phyloP scores from a whole-genome alignment of 116 monocot genomes.

The Cymodocea nodosa region DNA sequence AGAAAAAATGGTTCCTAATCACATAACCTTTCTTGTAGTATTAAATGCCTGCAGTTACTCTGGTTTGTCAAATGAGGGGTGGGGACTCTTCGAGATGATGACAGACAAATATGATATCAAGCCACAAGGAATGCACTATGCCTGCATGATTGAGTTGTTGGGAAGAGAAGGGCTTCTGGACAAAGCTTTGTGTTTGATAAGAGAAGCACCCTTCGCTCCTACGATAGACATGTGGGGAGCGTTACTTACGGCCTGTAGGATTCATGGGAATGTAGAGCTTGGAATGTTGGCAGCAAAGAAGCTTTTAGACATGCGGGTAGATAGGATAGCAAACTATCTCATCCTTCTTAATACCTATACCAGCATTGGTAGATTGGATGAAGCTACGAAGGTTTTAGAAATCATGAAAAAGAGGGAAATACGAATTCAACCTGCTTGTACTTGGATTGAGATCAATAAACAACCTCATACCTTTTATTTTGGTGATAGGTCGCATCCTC shows the following conservation, averaged over 20 bases:
- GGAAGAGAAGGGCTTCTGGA: too few relatives aligned
- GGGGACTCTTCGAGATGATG: conserved; percentile 61
- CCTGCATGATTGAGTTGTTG: conserved; percentile 84
- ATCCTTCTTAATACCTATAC: conserved; percentile 74
- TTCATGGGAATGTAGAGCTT: conserved; percentile 67
- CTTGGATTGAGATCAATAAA: conserved; percentile 79
- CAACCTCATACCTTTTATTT: conserved; percentile 37
- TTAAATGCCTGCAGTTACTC: too few relatives aligned
- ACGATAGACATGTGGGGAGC: too few relatives aligned
- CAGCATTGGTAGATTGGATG: conserved; percentile 32
- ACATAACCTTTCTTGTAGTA: too few relatives aligned
- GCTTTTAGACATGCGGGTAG: conserved; percentile 59
- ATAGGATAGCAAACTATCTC: conserved; percentile 66
- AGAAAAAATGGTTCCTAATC: too few relatives aligned
- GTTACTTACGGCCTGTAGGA: too few relatives aligned
- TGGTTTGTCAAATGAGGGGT: conserved; percentile 55
- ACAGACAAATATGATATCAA: conserved; percentile 24
- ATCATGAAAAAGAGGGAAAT: conserved; percentile 44
- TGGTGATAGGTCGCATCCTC: conserved; percentile 61
- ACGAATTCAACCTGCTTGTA: conserved; percentile 46
- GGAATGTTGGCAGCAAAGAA: conserved; percentile 71
- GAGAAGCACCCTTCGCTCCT: too few relatives aligned
- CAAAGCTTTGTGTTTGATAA: too few relatives aligned
- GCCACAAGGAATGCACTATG: conserved; percentile 80
- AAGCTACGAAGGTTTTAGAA: conserved; percentile 48